Base-by-base conservation (phyloP, 805 yeast genomes). In the Metschnikowia kunwiensis region DNA sequence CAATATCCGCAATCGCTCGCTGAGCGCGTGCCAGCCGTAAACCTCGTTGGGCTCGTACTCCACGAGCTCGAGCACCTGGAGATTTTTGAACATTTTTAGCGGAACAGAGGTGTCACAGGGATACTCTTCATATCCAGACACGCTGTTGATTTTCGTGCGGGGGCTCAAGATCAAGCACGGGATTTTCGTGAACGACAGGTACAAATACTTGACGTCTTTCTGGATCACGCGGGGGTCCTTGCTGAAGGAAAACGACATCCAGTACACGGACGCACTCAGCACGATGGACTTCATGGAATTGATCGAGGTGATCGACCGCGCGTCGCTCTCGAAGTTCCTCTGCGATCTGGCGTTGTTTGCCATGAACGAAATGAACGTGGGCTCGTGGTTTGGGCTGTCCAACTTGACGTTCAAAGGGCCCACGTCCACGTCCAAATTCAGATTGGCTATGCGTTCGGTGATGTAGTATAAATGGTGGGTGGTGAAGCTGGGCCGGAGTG, bases 51-150 rank as follows among this genome's bases (percentile, higher is more conserved):
- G 81, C 43, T 78, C 83, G 40, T 77, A 63, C 39, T 78, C 82
- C 18, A 66, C 63, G 3, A 80, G 55, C 50, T 80, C 86, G 29
- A 80, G 59, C 14, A 80, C 82, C 32, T 78, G 75, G 31, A 80
- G 58, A 50, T 78, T 80, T 43, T 77, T 78, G 55, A 80, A 80
- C 55, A 76, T 66, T 25, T 61, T 61, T n/a, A 80, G 53, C 3
- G 86, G 86, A 7, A 81, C 80, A 4, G 82, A 72, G 3, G 85
- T 78, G 50, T 80, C 86, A 53, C 81, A 79, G 0, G 86, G 86
- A 51, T 75, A 80, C 51, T 80, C 86, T 49, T 80, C 84, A 53
- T 78, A 80, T 2, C 80, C 78, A 32, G 66, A 70, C 19, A 80
- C 79, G 28, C 76, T 60, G 43, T 67, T 72, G 12, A 81, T 73